phyloP scores from a whole-genome alignment of 2,329 filamentous ascomycete species.

The Aspergillus arachidicola region DNA sequence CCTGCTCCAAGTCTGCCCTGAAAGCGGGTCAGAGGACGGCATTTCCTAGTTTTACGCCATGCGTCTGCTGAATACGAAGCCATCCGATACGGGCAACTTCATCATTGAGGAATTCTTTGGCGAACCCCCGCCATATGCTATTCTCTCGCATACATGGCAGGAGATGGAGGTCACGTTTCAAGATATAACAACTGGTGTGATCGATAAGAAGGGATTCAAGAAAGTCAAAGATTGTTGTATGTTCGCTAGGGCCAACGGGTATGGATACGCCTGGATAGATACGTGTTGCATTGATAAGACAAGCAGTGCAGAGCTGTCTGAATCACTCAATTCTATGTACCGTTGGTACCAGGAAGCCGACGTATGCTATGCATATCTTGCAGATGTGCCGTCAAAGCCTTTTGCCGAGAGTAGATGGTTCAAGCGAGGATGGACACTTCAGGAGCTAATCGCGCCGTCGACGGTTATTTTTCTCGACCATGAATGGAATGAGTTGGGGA shows the following conservation, averaged over 20 bases:
- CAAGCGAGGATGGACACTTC: conserved; percentile 3
- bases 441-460: not conserved
- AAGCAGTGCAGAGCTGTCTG: conserved; percentile 1
- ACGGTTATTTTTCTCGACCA: not conserved
- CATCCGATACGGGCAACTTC: not conserved
- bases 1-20: too few species aligned
- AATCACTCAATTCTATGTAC: not conserved
- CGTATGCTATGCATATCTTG: not conserved
- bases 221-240: not conserved
- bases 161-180: not conserved
- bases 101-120: not conserved
- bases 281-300: conserved; percentile 5
- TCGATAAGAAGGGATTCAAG: not conserved
- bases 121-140: not conserved
- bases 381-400: not conserved
- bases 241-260: not conserved
- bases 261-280: not conserved
- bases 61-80: not conserved
- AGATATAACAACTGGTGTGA: not conserved
- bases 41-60: not conserved
- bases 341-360: not conserved
- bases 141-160: conserved; percentile 2
- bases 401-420: conserved; percentile 2
- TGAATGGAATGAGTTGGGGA: not conserved
- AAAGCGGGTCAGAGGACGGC: not conserved